Base-by-base conservation (phyloP, 257 asterid species). In the Schizonepeta tenuifolia region DNA sequence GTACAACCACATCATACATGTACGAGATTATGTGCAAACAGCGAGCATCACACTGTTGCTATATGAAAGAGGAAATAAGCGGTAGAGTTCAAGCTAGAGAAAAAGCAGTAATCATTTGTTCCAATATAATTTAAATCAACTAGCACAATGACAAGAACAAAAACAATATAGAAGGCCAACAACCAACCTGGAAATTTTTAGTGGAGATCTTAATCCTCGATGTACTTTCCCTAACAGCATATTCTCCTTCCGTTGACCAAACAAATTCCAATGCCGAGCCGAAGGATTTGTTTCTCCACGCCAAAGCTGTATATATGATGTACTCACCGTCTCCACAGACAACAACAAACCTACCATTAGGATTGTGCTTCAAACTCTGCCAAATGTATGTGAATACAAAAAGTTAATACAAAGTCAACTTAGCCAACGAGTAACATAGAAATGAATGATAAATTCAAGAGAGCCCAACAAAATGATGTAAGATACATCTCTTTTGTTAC, bases 251-350 rank as follows among this genome's bases (percentile, higher is more conserved):
- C 21, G 91, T 72, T 44, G 99, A 95, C 99, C 99, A 95, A 56
- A 92, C 99, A 71, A 95, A 77, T 66, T 95, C 99, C 90, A 95
- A 81, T 31, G 98, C 98, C 0, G 96, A 83, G 63, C 98, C 99
- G 79, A 89, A 95, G 58, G 98, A 95, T 82, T 92, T 85, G 83
- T 93, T 93, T 83, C 98, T 89, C 98, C 98, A 93, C 6, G 98
- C 98, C 86, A 95, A 78, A 56, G 99, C 98, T 24, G 99, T 95
- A 82, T 92, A 95, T 73, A 92, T 95, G 66, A 92, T 83, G 82
- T 89, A 90, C 80, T 95, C 99, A 3, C 98, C 97, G 75, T 95
- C 99, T 65, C 99, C 99, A 51, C 99, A 92, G 35, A 90, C 99
- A 74, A 92, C 96, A 40, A 95, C 98, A 66, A 95, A 92, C 87